phyloP scores from a whole-genome alignment of 495 filamentous ascomycete species.

The Cercophora samala region DNA sequence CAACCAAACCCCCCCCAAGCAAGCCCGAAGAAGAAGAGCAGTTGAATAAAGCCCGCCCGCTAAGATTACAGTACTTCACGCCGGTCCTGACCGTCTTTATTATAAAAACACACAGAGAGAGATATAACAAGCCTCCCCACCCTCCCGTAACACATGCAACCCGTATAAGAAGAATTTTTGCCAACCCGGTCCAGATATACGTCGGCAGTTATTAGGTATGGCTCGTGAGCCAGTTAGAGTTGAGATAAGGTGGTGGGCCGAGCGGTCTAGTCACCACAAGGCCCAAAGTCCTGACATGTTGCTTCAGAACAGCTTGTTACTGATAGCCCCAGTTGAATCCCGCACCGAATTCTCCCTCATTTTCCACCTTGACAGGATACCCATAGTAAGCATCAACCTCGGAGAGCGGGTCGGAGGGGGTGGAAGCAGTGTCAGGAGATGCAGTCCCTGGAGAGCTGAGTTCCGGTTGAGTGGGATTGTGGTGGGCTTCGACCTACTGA shows the following conservation, averaged over 20 bases:
- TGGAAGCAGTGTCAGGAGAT: background rate
- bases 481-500: slow-evolving; percentile 24
- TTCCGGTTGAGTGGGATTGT: background rate
- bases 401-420: too few relatives aligned
- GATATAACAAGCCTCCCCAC: background rate
- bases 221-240: slow-evolving; percentile 1
- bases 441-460: background rate
- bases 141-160: slow-evolving; percentile 2
- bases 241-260: background rate
- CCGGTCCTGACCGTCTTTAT: slow-evolving; percentile 32
- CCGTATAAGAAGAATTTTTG: slow-evolving; percentile 7
- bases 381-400: too few relatives aligned
- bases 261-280: background rate
- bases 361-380: background rate
- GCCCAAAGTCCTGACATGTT: background rate
- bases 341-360: background rate
- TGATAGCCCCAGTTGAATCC: background rate
- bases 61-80: slow-evolving; percentile 29
- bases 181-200: background rate
- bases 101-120: slow-evolving; percentile 22
- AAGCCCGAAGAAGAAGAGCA: slow-evolving; percentile 1
- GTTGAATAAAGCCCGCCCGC: slow-evolving; percentile 14
- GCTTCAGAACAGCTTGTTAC: background rate
- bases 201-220: slow-evolving; percentile 1
- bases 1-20: background rate